Evolutionary conservation across 2,329 filamentous ascomycete species (phyloP).

Genomic region (Aspergillus candidus): DNA sequence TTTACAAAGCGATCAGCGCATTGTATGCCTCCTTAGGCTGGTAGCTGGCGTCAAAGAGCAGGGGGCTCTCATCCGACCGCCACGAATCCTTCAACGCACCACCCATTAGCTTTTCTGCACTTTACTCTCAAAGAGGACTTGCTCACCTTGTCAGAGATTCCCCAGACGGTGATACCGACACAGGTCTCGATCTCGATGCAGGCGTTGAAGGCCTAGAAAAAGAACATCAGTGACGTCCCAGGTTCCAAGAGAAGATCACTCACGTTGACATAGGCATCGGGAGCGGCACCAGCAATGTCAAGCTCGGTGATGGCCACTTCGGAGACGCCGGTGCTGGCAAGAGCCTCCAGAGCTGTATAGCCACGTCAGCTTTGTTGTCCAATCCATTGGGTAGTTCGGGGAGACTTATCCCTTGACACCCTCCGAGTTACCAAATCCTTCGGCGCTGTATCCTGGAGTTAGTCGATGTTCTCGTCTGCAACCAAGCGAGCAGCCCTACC

Average conservation of each 20-base stretch:
- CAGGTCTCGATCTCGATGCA: constrained; percentile 56
- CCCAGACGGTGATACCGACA: constrained; percentile 61
- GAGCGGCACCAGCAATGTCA: constrained; percentile 55
- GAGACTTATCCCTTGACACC: constrained; percentile 10
- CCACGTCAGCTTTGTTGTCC: constrained; percentile 8
- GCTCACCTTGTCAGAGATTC: constrained; percentile 35
- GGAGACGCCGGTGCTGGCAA: constrained; percentile 45
- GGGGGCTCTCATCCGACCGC: constrained; percentile 31
- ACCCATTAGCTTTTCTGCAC: not conserved
- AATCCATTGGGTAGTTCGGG: not conserved
- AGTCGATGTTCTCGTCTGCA: not conserved
- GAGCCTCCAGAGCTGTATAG: constrained; percentile 46
- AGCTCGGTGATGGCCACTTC: constrained; percentile 63
- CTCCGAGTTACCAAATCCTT: constrained; percentile 15
- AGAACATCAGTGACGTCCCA: constrained; percentile 12
- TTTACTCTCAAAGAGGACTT: not conserved
- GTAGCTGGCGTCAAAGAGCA: constrained; percentile 40
- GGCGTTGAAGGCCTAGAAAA: constrained; percentile 40
- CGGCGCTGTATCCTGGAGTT: constrained; percentile 20
- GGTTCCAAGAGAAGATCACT: constrained; percentile 20
- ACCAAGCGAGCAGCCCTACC: constrained; percentile 1
- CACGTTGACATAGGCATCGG: constrained; percentile 53
- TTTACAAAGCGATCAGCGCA: constrained; percentile 11
- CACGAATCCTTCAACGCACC: constrained; percentile 31
- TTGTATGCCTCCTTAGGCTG: constrained; percentile 39